Percentiles rank a stretch among this genome's conserved stretches.
phyloP scores from a whole-genome alignment of 352 stramenopile species.

The Phytophthora tubulina region DNA sequence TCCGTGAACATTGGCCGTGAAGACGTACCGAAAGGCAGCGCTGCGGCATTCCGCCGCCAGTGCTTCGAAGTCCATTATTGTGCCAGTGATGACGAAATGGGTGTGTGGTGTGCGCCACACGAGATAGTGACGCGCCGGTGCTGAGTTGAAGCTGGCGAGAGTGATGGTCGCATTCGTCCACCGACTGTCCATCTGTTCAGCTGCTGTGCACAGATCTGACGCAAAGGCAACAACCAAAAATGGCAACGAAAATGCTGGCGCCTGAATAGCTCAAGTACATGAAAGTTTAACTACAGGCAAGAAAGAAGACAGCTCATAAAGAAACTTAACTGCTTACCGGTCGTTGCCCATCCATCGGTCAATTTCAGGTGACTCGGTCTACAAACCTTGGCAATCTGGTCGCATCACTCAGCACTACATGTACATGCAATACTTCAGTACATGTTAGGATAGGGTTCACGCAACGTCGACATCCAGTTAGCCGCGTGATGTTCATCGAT shows the following conservation, averaged over 20 bases:
- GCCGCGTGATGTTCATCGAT: background rate
- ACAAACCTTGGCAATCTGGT: background rate
- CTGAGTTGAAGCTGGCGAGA: slow-evolving; percentile 20
- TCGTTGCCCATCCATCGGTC: no score
- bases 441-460: background rate
- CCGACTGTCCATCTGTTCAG: slow-evolving; percentile 17
- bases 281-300: no score
- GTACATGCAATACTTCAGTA: no score
- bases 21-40: slow-evolving; percentile 55
- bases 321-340: background rate
- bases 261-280: no score
- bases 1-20: background rate
- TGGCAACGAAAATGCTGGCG: background rate
- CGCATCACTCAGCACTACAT: background rate
- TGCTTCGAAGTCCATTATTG: slow-evolving; percentile 58
- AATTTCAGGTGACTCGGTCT: no score
- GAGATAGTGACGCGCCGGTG: slow-evolving; percentile 1
- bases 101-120: slow-evolving; percentile 22
- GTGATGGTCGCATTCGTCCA: slow-evolving; percentile 20
- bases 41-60: slow-evolving; percentile 64
- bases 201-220: background rate
- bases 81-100: background rate
- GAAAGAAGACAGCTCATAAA: background rate
- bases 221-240: slow-evolving; percentile 3
- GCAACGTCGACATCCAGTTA: background rate